Conservation (phyloP, 495 filamentous ascomycete genomes). For the Clohesyomyces aquaticus region DNA sequence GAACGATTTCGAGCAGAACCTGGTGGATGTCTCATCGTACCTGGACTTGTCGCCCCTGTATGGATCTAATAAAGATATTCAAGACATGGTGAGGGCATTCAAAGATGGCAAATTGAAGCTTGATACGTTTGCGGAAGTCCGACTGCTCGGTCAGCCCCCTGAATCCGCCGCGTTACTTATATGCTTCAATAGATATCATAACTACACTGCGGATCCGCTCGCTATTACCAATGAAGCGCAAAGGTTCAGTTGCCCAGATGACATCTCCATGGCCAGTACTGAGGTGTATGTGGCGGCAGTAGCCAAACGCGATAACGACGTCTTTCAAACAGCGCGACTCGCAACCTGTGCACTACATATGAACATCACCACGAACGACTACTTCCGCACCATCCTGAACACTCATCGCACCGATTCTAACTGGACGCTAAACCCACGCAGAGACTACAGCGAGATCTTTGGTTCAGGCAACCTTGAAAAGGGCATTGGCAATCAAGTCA, state of each 20-base stretch:
- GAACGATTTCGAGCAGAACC: conserved; percentile 4
- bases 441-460: conserved; percentile 55
- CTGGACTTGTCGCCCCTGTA: conserved; percentile 25
- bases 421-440: conserved; percentile 80
- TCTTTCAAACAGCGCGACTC: conserved; percentile 73
- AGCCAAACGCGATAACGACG: conserved; percentile 76
- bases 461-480: conserved; percentile 60
- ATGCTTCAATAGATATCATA: conserved; percentile 78
- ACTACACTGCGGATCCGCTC: conserved; percentile 72
- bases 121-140: conserved; percentile 19
- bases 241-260: conserved; percentile 60
- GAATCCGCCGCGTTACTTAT: conserved; percentile 62
- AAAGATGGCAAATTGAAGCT: conserved; percentile 20
- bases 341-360: conserved; percentile 84
- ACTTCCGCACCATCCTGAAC: conserved; percentile 83
- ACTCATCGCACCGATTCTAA: conserved; percentile 74
- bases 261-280: conserved; percentile 40
- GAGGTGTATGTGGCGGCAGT: conserved; percentile 61
- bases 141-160: conserved; percentile 17
- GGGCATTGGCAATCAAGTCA: conserved; percentile 75
- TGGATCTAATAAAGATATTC: conserved; percentile 5
- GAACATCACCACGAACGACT: conserved; percentile 81
- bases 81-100: conserved; percentile 8
- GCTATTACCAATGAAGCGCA: conserved; percentile 73
- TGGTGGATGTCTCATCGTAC: conserved; percentile 19